phyloP scores from a whole-genome alignment of 768 basidiomycete genomes.

The Amyloporia xantha region DNA sequence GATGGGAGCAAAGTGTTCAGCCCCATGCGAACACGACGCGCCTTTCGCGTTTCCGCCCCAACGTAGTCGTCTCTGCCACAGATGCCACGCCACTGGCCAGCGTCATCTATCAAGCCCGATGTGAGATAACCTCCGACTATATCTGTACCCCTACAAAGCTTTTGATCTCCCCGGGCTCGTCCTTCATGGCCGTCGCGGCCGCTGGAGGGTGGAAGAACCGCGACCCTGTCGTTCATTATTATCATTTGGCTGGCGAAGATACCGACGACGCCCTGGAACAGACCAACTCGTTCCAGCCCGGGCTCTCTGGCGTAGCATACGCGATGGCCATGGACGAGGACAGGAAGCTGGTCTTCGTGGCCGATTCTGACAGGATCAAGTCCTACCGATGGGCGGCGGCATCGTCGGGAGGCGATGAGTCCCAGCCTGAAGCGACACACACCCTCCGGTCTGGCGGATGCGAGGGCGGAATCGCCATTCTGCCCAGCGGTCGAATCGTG shows the following conservation, averaged over 20 bases:
- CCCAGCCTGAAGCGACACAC: constrained; percentile 20
- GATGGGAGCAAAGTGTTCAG: constrained; percentile 18
- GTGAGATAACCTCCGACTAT: constrained; percentile 21
- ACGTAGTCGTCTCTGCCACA: constrained; percentile 13
- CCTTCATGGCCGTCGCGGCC: constrained; percentile 19
- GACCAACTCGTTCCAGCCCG: constrained; percentile 6
- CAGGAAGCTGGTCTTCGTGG: constrained; percentile 27
- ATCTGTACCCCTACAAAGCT: constrained; percentile 16
- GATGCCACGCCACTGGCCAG: constrained; percentile 19
- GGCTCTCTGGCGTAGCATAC: constrained; percentile 20
- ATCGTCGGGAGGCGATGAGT: not conserved
- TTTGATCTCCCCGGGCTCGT: constrained; percentile 17
- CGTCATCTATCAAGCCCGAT: constrained; percentile 30
- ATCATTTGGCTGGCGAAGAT: constrained; percentile 19
- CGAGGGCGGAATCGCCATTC: constrained; percentile 26
- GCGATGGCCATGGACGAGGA: constrained; percentile 8
- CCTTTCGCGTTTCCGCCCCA: constrained; percentile 29
- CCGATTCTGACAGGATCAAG: constrained; percentile 30
- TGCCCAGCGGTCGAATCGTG: constrained; percentile 21
- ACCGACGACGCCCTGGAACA: not conserved
- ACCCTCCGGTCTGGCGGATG: constrained; percentile 23
- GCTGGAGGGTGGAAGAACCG: constrained; percentile 31
- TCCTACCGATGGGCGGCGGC: constrained; percentile 26
- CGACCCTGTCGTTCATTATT: constrained; percentile 23
- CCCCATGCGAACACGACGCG: constrained; percentile 26